Evolutionary conservation across 2,329 filamentous ascomycete genomes (phyloP), one percentile per base, ranked within the genome.

Genomic region (Erysiphe neolycopersici): DNA sequence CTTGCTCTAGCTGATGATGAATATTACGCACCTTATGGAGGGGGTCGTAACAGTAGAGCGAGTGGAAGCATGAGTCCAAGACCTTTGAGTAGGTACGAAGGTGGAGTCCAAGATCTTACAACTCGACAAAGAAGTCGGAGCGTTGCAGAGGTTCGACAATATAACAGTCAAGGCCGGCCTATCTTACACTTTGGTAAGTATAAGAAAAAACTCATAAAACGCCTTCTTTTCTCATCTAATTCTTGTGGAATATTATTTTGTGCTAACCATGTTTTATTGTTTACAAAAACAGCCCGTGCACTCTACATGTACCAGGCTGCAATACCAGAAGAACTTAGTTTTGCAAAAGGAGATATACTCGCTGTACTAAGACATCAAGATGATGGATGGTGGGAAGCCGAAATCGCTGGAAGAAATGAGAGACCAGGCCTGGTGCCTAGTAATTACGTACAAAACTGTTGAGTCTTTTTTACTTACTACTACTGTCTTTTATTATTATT

Each of bases 301-400:
- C 69, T 94, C 64, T 98, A 95, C 60, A 75, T 82, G 64, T 98
- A 98, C 59, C 75, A 79, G 55, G 84, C 89, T 2, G 87, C 84
- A 18, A 98, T 98, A 46, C 83, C 87, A 0, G 89, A 95, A 58
- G 91, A 98, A 61, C 64, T 98, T 17, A 79, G 79, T 13, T 98
- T 98, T 59, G 67, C 68, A 40, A 98, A 98, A 63, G 85, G 85
- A 41, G 91, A 98, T 56, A 74, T 87, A 46, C 66, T 98, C 13
- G 83, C 87, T 2, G 76, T 98, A 13, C 65, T 94, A 40, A 71
- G 85, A 47, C 73, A 92, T 54, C 89, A 98, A 61, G 89, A 98
- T 58, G 89, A 98, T 56, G 89, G 89, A 17, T 98, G 89, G 89
- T 98, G 91, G 89, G 89, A 98, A 63, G 91, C 91, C 12, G 87